These are phyloP conservation scores for Colletotrichum tanaceti DNA, from an alignment of 2,329 filamentous ascomycete species.

Conservation along the genomic window DNA sequence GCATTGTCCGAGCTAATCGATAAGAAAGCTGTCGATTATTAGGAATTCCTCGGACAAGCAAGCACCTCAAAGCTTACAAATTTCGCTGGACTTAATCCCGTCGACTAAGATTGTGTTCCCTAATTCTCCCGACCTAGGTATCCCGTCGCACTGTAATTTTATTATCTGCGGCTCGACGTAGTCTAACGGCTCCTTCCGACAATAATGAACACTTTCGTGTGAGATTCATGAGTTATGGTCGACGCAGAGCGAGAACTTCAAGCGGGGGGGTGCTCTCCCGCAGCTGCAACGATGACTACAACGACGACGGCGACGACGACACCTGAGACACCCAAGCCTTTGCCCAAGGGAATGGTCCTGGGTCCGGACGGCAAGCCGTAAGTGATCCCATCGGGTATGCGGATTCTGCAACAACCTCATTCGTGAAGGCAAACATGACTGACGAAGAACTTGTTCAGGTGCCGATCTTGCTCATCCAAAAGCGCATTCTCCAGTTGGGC, in stretches of 20 bases:
- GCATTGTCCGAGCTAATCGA: conserved; percentile 10
- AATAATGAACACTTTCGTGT: conserved; percentile 65
- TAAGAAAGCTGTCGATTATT: conserved; percentile 11
- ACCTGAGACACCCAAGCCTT: conserved; percentile 59
- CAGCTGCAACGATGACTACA: neutral
- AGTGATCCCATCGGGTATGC: conserved; percentile 49
- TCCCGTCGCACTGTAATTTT: neutral
- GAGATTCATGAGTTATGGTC: conserved; percentile 6
- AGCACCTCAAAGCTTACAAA: conserved; percentile 5
- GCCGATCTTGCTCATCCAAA: conserved; percentile 73
- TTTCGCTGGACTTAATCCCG: neutral
- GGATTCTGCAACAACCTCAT: neutral
- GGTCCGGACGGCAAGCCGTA: conserved; percentile 88
- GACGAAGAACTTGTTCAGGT: conserved; percentile 59
- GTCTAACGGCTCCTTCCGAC: conserved; percentile 53
- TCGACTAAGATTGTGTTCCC: neutral
- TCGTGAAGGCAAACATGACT: neutral
- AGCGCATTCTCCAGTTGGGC: conserved; percentile 69
- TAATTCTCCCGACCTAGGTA: neutral
- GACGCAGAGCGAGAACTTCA: conserved; percentile 19
- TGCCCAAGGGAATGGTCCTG: conserved; percentile 79
- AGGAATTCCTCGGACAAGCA: conserved; percentile 6
- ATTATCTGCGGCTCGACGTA: neutral
- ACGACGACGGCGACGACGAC: conserved; percentile 34
- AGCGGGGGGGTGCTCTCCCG: neutral